Percentiles rank a stretch among this genome's conserved stretches.
phyloP scores from a whole-genome alignment of 2,329 filamentous ascomycete genomes.

The Hypomyces rosellus region DNA sequence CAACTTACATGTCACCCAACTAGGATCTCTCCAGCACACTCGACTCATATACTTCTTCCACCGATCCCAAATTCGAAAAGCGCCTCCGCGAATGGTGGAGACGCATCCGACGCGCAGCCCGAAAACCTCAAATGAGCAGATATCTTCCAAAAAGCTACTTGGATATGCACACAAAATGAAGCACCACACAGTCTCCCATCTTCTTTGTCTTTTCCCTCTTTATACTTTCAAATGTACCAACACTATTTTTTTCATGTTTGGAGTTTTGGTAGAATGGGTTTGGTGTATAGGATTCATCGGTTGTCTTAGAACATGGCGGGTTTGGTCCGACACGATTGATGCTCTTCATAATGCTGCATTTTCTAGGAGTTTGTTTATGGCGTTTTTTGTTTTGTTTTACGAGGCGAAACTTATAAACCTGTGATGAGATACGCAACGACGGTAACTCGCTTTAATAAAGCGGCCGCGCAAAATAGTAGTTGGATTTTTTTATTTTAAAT shows the following conservation, averaged over 20 bases:
- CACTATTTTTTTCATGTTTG: not conserved
- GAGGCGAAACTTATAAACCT: too few species aligned
- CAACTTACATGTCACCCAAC: conserved; percentile 7
- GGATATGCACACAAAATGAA: conserved; percentile 26
- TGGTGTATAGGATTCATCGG: too few species aligned
- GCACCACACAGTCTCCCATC: not conserved
- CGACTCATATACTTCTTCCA: conserved; percentile 20
- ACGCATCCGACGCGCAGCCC: conserved; percentile 27
- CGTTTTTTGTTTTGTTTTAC: too few species aligned
- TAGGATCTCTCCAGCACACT: conserved; percentile 28
- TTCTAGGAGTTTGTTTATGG: too few species aligned
- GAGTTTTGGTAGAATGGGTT: not conserved
- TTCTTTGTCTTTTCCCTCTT: not conserved
- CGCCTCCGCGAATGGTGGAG: conserved; percentile 30
- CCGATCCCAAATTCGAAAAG: conserved; percentile 24
- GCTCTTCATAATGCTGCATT: too few species aligned
- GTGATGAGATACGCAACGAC: too few species aligned
- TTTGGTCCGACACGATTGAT: too few species aligned
- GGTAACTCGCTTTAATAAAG: too few species aligned
- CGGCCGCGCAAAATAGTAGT: too few species aligned
- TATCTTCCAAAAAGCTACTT: conserved; percentile 28
- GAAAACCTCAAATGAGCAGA: conserved; percentile 28
- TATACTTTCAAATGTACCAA: not conserved
- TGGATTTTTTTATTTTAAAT: not conserved
- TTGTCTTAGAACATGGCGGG: too few species aligned